Evolutionary conservation across 23 red algal genomes (phyloP), one percentile per base, ranked within the genome.

Genomic region (Gracilaria caudata): DNA sequence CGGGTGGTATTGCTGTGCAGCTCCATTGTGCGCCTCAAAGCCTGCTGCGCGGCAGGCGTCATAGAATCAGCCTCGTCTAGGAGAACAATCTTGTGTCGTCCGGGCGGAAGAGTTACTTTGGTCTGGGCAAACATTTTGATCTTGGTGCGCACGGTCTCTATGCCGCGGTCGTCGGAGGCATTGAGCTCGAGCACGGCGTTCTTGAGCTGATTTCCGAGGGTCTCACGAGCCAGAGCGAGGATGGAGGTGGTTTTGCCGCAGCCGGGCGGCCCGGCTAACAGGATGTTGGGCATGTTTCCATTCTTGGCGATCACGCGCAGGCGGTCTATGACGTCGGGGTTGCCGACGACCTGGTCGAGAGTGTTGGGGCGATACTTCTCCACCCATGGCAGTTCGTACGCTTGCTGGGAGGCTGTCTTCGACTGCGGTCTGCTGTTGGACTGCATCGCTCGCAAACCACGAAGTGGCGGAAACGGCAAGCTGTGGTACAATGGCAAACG

Each of bases 51-150:
- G n/a, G 87, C 88, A 36, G 84, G 35, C 25, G 96, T 98, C 96
- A 98, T 98, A 24, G 88, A 88, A 77, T 98, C 96, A 3, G 96
- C 96, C 85, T 98, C 96, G 79, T 98, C 96, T n/a, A 98, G 87
- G 12, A 98, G 87, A 28, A 98, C 85, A 25, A 98, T 88, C 79
- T 98, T 98, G 58, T 98, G 96, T 4, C 77, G 56, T 11, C 92
- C 96, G 29, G 92, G 68, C 32, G 96, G 96, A 21, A 98, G 86
- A 20, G 86, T 94, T 24, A 98, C 71, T 73, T 95, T 94, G 51
- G 92, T 92, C 77, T 95, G 92, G 0, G 92, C 92, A 77, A 98
- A 98, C 92, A 89, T 84, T 80, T 98, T 98, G 54, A 98, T 94
- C 47, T 79, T 93, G 19, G 78, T 95, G 12, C 96, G 92, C 49